Conservation (phyloP, 441 rosid genomes). For the Raphanus hybrid region DNA sequence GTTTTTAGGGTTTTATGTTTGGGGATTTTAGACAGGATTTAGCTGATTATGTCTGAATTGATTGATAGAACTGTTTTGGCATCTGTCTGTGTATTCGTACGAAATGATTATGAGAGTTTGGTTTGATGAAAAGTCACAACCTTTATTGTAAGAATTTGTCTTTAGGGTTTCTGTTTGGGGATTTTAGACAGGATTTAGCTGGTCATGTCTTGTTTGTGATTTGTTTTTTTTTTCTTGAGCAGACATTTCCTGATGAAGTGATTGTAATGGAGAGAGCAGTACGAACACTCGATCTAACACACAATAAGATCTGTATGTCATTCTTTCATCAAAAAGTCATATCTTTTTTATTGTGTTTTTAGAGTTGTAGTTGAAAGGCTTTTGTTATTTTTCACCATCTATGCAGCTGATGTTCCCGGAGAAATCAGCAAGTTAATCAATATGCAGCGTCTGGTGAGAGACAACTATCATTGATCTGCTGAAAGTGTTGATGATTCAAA, state of each 20-base stretch:
- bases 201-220: background rate
- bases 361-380: conserved; percentile 15
- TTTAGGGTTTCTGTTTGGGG: conserved; percentile 19
- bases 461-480: background rate
- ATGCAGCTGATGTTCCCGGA: conserved; percentile 83
- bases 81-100: background rate
- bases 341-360: background rate
- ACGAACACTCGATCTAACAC: conserved; percentile 85
- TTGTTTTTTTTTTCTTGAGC: conserved; percentile 31
- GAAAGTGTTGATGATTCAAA: background rate
- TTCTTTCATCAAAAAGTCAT: background rate
- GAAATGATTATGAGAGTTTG: background rate
- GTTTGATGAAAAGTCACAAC: background rate
- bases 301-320: conserved; percentile 76
- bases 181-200: background rate
- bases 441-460: conserved; percentile 69
- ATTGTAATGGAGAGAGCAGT: conserved; percentile 75
- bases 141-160: background rate
- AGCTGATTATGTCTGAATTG: background rate
- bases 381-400: conserved; percentile 16
- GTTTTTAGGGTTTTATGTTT: conserved; percentile 17
- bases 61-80: background rate
- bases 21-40: background rate
- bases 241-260: conserved; percentile 86
- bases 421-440: conserved; percentile 78